Evolutionary conservation across 2,329 filamentous ascomycete genomes (phyloP).

Genomic region (Hypoxylon sp.): DNA sequence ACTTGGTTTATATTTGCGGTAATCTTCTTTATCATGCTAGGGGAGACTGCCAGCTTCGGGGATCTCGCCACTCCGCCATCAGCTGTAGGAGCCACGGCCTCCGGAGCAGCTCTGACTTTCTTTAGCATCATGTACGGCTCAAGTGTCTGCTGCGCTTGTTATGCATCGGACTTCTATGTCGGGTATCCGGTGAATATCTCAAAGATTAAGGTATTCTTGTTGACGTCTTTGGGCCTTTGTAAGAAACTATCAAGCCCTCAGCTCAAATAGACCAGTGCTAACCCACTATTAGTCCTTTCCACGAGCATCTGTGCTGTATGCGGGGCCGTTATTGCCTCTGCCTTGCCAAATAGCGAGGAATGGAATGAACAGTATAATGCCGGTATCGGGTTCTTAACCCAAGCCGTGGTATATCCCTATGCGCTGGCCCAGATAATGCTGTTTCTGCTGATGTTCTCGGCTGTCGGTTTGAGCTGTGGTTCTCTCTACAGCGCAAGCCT

Average conservation of each 20-base stretch:
- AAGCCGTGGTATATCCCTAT: slow-evolving; percentile 57
- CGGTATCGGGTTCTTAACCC: slow-evolving; percentile 60
- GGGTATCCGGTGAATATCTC: slow-evolving; percentile 61
- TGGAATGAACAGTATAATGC: slow-evolving; percentile 56
- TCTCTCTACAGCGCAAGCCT: slow-evolving; percentile 57
- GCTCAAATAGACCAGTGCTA: slow-evolving; percentile 8
- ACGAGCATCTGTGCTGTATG: slow-evolving; percentile 61
- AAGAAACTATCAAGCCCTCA: slow-evolving; percentile 18
- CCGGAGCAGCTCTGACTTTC: slow-evolving; percentile 57
- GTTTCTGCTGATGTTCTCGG: slow-evolving; percentile 56
- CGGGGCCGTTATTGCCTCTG: slow-evolving; percentile 57
- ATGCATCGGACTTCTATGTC: slow-evolving; percentile 60
- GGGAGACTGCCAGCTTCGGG: slow-evolving; percentile 57
- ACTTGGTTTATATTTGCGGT: slow-evolving; percentile 61
- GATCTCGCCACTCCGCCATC: slow-evolving; percentile 54
- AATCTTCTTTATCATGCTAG: slow-evolving; percentile 63
- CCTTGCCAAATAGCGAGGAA: slow-evolving; percentile 55
- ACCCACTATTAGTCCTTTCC: slow-evolving; percentile 52
- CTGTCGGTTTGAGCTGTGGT: slow-evolving; percentile 61
- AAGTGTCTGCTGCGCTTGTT: slow-evolving; percentile 61
- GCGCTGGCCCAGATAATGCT: slow-evolving; percentile 58
- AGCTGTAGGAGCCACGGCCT: slow-evolving; percentile 53
- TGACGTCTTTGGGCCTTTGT: slow-evolving; percentile 60
- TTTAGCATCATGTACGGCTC: slow-evolving; percentile 61
- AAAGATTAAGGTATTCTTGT: slow-evolving; percentile 59